phyloP scores from a whole-genome alignment of 2,329 filamentous ascomycete species.

The Aspergillus candidus region DNA sequence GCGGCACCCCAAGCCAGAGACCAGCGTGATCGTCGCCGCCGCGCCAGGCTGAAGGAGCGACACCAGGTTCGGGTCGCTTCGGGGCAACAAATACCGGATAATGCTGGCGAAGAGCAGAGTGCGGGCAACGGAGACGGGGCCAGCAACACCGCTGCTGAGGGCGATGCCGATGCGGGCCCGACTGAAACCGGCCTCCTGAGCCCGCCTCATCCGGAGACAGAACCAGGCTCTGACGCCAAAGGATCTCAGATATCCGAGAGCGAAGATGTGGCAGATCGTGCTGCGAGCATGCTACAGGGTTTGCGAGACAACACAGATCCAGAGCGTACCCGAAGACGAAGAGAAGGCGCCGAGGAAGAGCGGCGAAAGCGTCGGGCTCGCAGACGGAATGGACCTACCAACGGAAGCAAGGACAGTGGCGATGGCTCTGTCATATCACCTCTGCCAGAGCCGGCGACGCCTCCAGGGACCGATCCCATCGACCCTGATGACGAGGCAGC shows the following conservation, averaged over 20 bases:
- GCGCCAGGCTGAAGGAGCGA: conserved; percentile 81
- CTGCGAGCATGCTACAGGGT: conserved; percentile 75
- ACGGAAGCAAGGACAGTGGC: conserved; percentile 32
- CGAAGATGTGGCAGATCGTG: conserved; percentile 77
- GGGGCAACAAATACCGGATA: conserved; percentile 79
- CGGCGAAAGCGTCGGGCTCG: conserved; percentile 61
- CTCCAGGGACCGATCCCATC: conserved; percentile 17
- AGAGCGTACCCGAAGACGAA: conserved; percentile 54
- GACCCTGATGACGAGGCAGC: conserved; percentile 16
- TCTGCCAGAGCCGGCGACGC: conserved; percentile 28
- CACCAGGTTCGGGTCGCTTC: conserved; percentile 86
- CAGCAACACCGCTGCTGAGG: conserved; percentile 5
- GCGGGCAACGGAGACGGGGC: conserved; percentile 1
- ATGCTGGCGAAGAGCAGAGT: conserved; percentile 41
- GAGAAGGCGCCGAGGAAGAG: conserved; percentile 76
- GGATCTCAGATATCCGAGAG: conserved; percentile 41
- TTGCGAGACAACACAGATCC: conserved; percentile 61
- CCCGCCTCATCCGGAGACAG: conserved; percentile 39
- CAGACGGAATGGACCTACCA: conserved; percentile 51
- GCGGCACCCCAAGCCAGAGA: conserved; percentile 86
- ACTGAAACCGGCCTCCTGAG: conserved; percentile 42
- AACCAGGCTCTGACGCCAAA: conserved; percentile 28
- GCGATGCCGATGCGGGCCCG: conserved; percentile 37
- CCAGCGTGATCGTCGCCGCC: conserved; percentile 78
- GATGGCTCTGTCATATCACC: conserved; percentile 27